Base-by-base conservation (phyloP, 1,284 basidiomycete genomes). In the Earliella scabrosa region DNA sequence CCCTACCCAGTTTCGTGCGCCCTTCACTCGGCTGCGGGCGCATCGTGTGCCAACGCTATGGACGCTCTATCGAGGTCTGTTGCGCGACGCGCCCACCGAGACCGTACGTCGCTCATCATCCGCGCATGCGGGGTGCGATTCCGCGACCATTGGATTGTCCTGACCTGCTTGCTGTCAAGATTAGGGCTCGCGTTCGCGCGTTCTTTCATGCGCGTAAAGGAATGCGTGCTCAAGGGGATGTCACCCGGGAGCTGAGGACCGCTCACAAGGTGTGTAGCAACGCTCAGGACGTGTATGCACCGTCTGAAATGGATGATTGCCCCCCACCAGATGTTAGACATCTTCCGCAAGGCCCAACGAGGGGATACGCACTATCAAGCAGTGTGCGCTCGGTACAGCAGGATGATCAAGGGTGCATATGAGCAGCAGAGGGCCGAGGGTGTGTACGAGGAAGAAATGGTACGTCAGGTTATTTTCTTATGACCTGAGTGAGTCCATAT, bases 1-100 rank as follows among this genome's bases (percentile, higher is more conserved):
- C 34, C 81, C 83, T 27, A 74, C 83, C 2, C 78, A 82, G n/a
- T 82, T 88, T 8, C 75, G 77, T 14, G 77, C 82, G 3, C 85
- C 90, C 5, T 93, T 95, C 69, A 93, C 81, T 66, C 69, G 81
- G 45, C 85, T 94, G 38, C 75, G 78, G 0, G 84, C 83, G 0
- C 94, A 96, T 69, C 83, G 87, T 24, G 72, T 86, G 27, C 92
- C 93, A 2, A 93, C 91, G 0, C 70, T 88, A 68, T 86, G 87
- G 85, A 69, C 78, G 0, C 73, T 95, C 9, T 95, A 94, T 69
- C 79, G 92, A 23, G 82, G 84, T 7, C 75, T 95, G 5, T 68
- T 92, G 41, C 76, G 78, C 27, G 69, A 80, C 49, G 78, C 88
- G 7, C 80, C 82, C 0, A 75, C 77, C 21, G 77, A 81, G 26